phyloP scores from a whole-genome alignment of 2,329 filamentous ascomycete genomes.

The Fusarium temperatum region DNA sequence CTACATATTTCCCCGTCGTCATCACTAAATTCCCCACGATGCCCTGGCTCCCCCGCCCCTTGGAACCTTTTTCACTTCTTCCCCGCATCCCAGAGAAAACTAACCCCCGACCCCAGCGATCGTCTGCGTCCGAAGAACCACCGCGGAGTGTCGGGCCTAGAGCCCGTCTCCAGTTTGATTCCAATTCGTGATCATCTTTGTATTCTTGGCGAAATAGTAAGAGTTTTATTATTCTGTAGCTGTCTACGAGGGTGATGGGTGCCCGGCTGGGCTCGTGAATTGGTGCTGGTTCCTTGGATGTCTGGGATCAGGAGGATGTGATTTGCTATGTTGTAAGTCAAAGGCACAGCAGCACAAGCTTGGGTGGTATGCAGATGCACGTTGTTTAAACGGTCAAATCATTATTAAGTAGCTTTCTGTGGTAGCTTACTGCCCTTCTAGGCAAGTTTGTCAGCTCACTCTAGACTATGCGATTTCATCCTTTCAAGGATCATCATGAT shows the following conservation, averaged over 20 bases:
- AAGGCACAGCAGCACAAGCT: not conserved
- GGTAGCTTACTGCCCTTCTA: constrained; percentile 23
- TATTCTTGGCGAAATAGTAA: constrained; percentile 10
- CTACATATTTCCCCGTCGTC: not conserved
- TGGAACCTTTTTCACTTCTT: constrained; percentile 4
- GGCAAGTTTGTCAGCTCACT: constrained; percentile 16
- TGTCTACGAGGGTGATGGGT: not conserved
- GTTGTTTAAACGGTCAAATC: constrained; percentile 8
- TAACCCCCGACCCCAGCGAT: constrained; percentile 22
- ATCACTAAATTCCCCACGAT: constrained; percentile 21
- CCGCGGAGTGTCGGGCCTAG: constrained; percentile 36
- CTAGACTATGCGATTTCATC: not conserved
- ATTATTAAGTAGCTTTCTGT: constrained; percentile 1
- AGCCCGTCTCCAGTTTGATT: constrained; percentile 19
- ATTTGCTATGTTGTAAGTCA: not conserved
- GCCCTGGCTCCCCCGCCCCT: constrained; percentile 8
- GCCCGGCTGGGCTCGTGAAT: not conserved
- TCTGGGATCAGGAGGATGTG: not conserved
- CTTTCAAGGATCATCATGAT: not conserved
- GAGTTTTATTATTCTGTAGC: not conserved
- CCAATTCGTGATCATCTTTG: not conserved
- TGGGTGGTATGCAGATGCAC: constrained; percentile 23
- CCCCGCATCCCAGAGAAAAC: constrained; percentile 22
- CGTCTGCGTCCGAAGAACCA: constrained; percentile 25
- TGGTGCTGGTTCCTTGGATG: not conserved